phyloP scores from a whole-genome alignment of 345 rosid species.

The Pugionium dolabratum region DNA sequence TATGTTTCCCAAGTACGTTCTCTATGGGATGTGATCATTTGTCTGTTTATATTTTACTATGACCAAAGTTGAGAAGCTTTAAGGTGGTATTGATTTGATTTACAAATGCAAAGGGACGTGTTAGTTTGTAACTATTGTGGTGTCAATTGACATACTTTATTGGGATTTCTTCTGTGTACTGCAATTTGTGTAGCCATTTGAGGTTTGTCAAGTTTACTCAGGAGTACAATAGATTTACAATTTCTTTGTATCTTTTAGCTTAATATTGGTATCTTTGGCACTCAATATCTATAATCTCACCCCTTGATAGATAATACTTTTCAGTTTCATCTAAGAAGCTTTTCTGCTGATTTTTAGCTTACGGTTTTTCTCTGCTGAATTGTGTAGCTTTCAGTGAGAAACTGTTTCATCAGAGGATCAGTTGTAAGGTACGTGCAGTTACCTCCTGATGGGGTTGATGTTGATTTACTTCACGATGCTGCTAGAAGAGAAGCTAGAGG shows the following conservation, averaged over 20 bases:
- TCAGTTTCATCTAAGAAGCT: not conserved
- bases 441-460: slow-evolving; percentile 95
- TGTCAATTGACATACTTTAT: not conserved
- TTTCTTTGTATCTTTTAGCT: not conserved
- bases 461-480: slow-evolving; percentile 96
- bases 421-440: slow-evolving; percentile 97
- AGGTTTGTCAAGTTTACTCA: too few species aligned
- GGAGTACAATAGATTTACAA: too few species aligned
- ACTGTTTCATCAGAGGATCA: slow-evolving; percentile 98
- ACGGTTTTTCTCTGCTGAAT: slow-evolving; percentile 1
- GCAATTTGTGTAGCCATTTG: too few species aligned
- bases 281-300: not conserved
- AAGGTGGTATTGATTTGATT: not conserved
- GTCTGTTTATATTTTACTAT: not conserved
- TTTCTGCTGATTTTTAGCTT: slow-evolving; percentile 15
- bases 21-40: not conserved
- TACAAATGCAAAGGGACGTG: not conserved
- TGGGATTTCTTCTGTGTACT: not conserved
- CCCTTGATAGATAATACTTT: too few species aligned
- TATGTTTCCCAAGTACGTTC: not conserved
- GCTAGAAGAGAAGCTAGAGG: slow-evolving; percentile 99
- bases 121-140: not conserved
- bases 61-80: not conserved
- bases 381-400: slow-evolving; percentile 93
- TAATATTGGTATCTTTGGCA: not conserved